Base-by-base conservation (phyloP, 2,329 filamentous ascomycete genomes). In the Raffaelea arxii region DNA sequence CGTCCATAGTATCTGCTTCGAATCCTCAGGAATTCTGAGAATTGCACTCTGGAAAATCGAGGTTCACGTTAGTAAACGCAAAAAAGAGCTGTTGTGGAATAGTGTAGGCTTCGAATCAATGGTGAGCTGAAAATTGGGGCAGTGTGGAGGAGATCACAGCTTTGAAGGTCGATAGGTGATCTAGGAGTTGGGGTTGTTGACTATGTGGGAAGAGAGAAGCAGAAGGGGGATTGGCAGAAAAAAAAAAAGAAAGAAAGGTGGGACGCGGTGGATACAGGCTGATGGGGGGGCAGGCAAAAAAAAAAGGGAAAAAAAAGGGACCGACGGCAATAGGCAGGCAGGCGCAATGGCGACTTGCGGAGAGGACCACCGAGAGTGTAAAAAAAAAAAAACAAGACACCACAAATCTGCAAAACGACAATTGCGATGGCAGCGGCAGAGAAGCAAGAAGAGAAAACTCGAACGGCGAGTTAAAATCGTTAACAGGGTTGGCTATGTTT, bases 1-100 rank as follows among this genome's bases (percentile, higher is more conserved):
- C 51, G 55, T 59, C 58, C 58, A 59, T 59, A 56, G 47, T 54
- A 55, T 51, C 44, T 36, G 32, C 14, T 36, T 36, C 32, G 6
- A 18, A 47, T 49, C 49, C 51, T 49, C 47, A 43, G 49, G 49
- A 43, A 44, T 46, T 47, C 46, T 41, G 23, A 25, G 37, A 36
- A 32, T 37, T 41, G 25, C 46, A 25, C 43, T 35, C 18, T 35
- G 27, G n/a, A n/a, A n/a, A n/a, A n/a, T n/a, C n/a, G n/a, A n/a
- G n/a, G n/a, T n/a, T n/a, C n/a, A n/a, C n/a, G 39, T 46, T 23
- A 37, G 38, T 23, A 37, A 30, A 37, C 27, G 21, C 32, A n/a
- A 27, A 41, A 21, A 25, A n/a, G n/a, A n/a, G n/a, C n/a, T n/a
- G n/a, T n/a, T n/a, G n/a, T n/a, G n/a, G n/a, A n/a, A n/a, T n/a